Base-by-base conservation (phyloP, 768 basidiomycete genomes). In the Trametes cinnabarina region DNA sequence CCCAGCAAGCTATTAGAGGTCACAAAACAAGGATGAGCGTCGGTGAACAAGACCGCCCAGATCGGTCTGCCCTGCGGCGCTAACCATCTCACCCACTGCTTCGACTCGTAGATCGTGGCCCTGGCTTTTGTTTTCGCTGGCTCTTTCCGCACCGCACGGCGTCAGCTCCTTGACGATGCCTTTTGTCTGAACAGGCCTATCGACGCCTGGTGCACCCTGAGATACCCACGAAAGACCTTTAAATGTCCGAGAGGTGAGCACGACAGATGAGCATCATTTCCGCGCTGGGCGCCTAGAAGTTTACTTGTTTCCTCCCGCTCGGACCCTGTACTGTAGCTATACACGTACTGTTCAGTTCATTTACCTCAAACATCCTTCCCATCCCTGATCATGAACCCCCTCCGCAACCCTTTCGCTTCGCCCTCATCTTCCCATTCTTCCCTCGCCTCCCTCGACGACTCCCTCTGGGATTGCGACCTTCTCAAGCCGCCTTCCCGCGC, bases 351-450 rank as follows among this genome's bases (percentile, higher is more conserved):
- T 30, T 55, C 28, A 43, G 54, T 41, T 55, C 46, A 47, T 55
- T 28, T 11, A 41, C 46, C 54, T 55, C 37, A 47, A 43, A 40
- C 39, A 32, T 32, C 6, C 20, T 25, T 47, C 46, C 19, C 54
- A 55, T 55, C 48, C 52, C 35, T 9, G 49, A 32, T 50, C 54
- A 55, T 55, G 47, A 47, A 55, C 59, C 49, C 59, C 42, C 53
- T 54, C 51, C 23, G 37, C 58, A 51, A 51, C 25, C 53, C 49
- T 34, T 43, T 55, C 49, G 26, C 53, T 39, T 55, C 59, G 43
- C 49, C 44, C 23, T 14, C 52, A 10, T 50, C 32, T 30, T 42
- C 47, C n/a, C 30, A 35, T 34, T 53, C 52, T 9, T 26, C 50
- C 54, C 30, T 44, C 30, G 42, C 42, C 35, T 25, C 50, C 41